Conservation (phyloP, 2,329 filamentous ascomycete species). For the Basipetospora sp. region DNA sequence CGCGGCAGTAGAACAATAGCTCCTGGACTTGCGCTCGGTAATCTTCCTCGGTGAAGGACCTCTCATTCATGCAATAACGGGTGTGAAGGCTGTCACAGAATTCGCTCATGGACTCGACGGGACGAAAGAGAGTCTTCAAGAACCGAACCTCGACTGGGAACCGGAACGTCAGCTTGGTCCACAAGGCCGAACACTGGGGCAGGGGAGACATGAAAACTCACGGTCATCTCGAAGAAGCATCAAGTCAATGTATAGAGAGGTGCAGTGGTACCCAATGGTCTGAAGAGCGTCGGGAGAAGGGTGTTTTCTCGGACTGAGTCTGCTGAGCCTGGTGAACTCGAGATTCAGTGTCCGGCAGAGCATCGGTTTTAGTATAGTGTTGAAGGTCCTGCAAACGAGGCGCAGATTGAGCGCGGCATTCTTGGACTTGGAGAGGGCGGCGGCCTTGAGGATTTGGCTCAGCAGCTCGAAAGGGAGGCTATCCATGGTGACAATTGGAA, state of each 20-base stretch:
- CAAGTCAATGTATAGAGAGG: conserved; percentile 35
- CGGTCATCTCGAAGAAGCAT: conserved; percentile 38
- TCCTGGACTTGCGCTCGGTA: conserved; percentile 26
- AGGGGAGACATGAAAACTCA: conserved; percentile 15
- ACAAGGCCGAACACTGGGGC: no score
- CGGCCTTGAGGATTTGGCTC: not conserved
- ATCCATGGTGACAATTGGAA: not conserved
- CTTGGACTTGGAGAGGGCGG: not conserved
- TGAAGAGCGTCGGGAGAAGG: conserved; percentile 27
- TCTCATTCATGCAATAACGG: conserved; percentile 33
- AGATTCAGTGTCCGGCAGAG: conserved; percentile 33
- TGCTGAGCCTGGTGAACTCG: conserved; percentile 34
- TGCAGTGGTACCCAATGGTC: conserved; percentile 32
- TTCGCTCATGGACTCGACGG: conserved; percentile 29
- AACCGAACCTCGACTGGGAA: conserved; percentile 32
- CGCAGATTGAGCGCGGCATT: conserved; percentile 19
- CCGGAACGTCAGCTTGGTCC: not conserved
- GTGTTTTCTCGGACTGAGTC: conserved; percentile 17
- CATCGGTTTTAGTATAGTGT: conserved; percentile 30
- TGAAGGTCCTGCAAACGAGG: conserved; percentile 34
- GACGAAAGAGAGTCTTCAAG: conserved; percentile 30
- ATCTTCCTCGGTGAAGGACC: conserved; percentile 34
- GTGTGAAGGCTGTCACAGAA: conserved; percentile 29
- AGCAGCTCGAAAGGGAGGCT: conserved; percentile 6
- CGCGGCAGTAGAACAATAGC: conserved; percentile 30